These are phyloP conservation scores for Epichloe brachyelytri DNA, from an alignment of 2,329 filamentous ascomycete genomes.

Conservation along the genomic window DNA sequence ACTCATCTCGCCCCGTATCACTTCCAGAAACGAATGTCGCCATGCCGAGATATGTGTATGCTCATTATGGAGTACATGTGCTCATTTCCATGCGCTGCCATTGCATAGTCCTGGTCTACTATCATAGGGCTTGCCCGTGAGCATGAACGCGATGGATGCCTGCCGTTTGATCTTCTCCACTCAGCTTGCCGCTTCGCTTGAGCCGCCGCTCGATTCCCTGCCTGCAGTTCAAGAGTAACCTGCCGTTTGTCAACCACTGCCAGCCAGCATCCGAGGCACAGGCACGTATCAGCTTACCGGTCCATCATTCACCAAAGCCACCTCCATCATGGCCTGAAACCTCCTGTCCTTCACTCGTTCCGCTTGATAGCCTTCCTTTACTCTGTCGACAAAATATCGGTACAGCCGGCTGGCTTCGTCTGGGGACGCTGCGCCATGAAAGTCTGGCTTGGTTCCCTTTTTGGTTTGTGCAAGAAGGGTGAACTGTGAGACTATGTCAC, in stretches of 20 bases:
- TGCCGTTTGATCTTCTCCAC: not conserved
- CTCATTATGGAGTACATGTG: not conserved
- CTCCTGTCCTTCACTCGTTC: slow-evolving; percentile 86
- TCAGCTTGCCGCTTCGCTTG: not conserved
- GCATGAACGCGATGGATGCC: not conserved
- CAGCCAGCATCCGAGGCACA: not conserved
- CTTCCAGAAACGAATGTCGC: not conserved
- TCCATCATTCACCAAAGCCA: slow-evolving; percentile 79
- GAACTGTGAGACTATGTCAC: slow-evolving; percentile 74
- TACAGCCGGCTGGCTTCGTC: slow-evolving; percentile 73
- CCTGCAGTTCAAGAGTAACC: slow-evolving; percentile 14
- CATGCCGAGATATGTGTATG: not conserved
- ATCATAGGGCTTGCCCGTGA: not conserved
- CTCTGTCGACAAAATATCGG: slow-evolving; percentile 65
- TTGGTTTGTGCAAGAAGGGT: slow-evolving; percentile 87
- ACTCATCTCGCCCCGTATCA: not conserved
- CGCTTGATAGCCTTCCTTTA: slow-evolving; percentile 56
- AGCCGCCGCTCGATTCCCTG: slow-evolving; percentile 4
- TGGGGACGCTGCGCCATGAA: slow-evolving; percentile 73
- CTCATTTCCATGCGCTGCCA: not conserved
- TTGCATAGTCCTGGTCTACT: not conserved
- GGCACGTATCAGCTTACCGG: slow-evolving; percentile 33
- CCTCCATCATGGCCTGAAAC: slow-evolving; percentile 99
- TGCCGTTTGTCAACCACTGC: slow-evolving; percentile 3
- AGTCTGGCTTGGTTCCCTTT: slow-evolving; percentile 91